phyloP scores from a whole-genome alignment of 306 rosid species.

The Castanospermum australe region DNA sequence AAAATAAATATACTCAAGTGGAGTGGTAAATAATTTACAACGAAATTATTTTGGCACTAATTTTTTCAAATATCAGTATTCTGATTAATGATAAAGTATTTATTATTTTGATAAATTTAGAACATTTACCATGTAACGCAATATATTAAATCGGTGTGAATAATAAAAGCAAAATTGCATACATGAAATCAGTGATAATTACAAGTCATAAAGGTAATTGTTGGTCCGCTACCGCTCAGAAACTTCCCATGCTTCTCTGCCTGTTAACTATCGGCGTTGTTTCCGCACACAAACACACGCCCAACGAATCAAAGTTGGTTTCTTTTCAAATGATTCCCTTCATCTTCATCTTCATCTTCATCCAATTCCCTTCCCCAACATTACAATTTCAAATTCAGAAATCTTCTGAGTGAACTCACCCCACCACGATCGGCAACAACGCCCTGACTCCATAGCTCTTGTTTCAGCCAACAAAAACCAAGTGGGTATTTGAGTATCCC shows the following conservation, averaged over 20 bases:
- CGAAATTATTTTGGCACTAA: too few relatives aligned
- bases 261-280: constrained; percentile 27
- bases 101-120: too few relatives aligned
- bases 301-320: neutral
- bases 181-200: too few relatives aligned
- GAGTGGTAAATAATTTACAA: too few relatives aligned
- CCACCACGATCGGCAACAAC: neutral
- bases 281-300: constrained; percentile 5
- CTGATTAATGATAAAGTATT: too few relatives aligned
- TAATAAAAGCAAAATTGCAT: too few relatives aligned
- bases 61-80: too few relatives aligned
- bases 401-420: too few relatives aligned
- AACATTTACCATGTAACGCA: too few relatives aligned
- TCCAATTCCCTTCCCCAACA: neutral
- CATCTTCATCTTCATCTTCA: too few relatives aligned
- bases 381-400: neutral
- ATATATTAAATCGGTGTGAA: too few relatives aligned
- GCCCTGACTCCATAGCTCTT: neutral
- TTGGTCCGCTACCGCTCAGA: constrained; percentile 10
- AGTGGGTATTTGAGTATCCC: neutral
- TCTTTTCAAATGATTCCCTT: neutral
- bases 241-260: neutral
- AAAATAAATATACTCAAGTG: too few relatives aligned
- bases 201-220: neutral
- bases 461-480: neutral